These are phyloP conservation scores for Paramecium octaurelia DNA, from an alignment of 73 alveolate genomes.

Conservation along the genomic window DNA sequence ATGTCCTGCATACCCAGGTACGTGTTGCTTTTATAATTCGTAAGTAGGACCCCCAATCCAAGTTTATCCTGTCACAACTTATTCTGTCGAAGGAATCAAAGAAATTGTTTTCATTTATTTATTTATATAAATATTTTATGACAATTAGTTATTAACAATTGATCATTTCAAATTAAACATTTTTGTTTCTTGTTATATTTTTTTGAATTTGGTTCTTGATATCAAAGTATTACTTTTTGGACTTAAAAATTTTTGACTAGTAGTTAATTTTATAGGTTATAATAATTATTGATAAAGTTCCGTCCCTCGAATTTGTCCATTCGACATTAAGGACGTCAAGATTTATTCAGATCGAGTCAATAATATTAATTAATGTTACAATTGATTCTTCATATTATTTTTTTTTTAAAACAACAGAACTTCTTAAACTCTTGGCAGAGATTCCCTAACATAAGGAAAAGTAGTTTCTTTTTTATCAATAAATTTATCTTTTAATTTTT, in stretches of 20 bases:
- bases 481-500: neutral
- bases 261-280: neutral
- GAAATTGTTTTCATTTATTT: constrained; percentile 54
- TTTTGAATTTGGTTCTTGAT: constrained; percentile 18
- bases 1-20: constrained; percentile 66
- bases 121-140: neutral
- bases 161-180: constrained; percentile 5
- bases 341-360: neutral
- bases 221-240: constrained; percentile 9
- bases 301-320: neutral
- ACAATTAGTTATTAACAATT: neutral
- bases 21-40: constrained; percentile 52
- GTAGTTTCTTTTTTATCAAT: neutral
- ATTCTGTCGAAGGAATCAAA: constrained; percentile 40
- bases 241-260: neutral
- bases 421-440: neutral
- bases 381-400: neutral
- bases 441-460: neutral
- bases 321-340: neutral
- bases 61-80: constrained; percentile 51
- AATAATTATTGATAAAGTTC: constrained; percentile 5
- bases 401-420: neutral
- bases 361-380: neutral
- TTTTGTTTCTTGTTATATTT: neutral
- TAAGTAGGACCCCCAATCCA: constrained; percentile 65